Base-by-base conservation (phyloP, 1,139 yeast species). In the Pneumocystis wakefieldiae region DNA sequence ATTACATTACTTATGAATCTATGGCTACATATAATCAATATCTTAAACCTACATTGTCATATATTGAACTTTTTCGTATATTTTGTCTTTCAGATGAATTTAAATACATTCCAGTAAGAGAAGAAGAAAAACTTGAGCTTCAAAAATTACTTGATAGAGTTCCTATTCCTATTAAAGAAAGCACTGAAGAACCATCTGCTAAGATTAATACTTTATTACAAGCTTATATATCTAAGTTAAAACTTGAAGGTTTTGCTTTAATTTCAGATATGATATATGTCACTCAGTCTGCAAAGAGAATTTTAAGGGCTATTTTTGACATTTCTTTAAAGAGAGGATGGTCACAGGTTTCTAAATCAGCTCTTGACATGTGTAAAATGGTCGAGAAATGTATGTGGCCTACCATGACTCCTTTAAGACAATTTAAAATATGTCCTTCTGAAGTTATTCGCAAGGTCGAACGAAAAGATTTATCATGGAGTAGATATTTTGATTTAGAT, bases 221-320 rank as follows among this genome's bases (percentile, higher is more conserved):
- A 71, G 82, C 96, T 0, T 90, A 87, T 70, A 86, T 94, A 19
- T 87, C 97, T 0, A 75, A 85, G 42, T 75, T 91, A 57, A 76
- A 78, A 12, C 76, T 94, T 17, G 95, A 87, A 1, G 98, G 97
- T 0, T 88, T 88, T 76, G 97, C 97, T 0, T 75, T 94, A 65
- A 83, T 86, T 79, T 84, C 97, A 0, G 99, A 94, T 75, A 90
- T 91, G 97, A 80, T 88, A 3, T 92, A 88, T 70, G 83, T 94
- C 57, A 87, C 94, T 0, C 98, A 92, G 72, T 88, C 95, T 53
- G 97, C 97, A 0, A 95, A 95, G 6, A 81, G 99, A 71, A 74
- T 94, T 58, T 77, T 91, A 63, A 76, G 97, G 63, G 97, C 98
- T 0, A 81, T 94, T 67, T 85, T 81, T 71, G 97, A 92, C 71